Conservation (phyloP, 192 early-diverging fungal species). For the Mortierella alpina region DNA sequence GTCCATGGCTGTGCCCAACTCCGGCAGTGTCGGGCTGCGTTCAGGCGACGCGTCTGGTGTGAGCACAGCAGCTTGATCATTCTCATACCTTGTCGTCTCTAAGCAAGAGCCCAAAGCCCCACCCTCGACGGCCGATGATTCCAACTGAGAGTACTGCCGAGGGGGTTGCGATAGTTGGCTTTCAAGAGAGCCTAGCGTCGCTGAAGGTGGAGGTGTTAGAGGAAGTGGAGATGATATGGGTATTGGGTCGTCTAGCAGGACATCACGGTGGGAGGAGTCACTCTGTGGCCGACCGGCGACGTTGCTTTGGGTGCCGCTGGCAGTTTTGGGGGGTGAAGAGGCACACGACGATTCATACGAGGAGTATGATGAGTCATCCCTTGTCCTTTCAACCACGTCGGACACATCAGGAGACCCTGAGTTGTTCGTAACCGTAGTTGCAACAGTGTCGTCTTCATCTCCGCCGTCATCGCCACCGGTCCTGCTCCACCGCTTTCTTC, state of each 20-base stretch:
- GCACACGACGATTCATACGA: conserved; percentile 25
- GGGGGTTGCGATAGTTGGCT: background rate
- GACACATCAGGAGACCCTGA: background rate
- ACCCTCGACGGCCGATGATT: background rate
- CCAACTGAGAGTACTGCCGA: background rate
- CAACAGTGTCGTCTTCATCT: background rate
- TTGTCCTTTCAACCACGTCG: background rate
- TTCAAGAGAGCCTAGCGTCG: conserved; percentile 7
- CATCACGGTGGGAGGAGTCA: background rate
- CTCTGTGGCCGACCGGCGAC: conserved; percentile 17
- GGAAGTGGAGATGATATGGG: background rate
- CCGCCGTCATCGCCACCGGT: background rate
- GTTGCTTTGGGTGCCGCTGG: conserved; percentile 27
- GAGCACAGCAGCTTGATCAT: background rate
- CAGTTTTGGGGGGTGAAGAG: conserved; percentile 25
- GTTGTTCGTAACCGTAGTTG: background rate
- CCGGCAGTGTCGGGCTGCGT: conserved; percentile 1
- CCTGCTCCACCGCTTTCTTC: background rate
- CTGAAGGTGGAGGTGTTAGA: conserved; percentile 22
- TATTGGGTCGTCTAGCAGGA: background rate
- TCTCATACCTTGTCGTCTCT: background rate
- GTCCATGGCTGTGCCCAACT: background rate
- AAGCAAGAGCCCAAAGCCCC: background rate
- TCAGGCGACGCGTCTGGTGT: conserved; percentile 28
- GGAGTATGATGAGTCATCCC: conserved; percentile 21